Evolutionary conservation across 495 filamentous ascomycete species (phyloP), one percentile per base, ranked within the genome.

Genomic region (Cryomyces minteri): DNA sequence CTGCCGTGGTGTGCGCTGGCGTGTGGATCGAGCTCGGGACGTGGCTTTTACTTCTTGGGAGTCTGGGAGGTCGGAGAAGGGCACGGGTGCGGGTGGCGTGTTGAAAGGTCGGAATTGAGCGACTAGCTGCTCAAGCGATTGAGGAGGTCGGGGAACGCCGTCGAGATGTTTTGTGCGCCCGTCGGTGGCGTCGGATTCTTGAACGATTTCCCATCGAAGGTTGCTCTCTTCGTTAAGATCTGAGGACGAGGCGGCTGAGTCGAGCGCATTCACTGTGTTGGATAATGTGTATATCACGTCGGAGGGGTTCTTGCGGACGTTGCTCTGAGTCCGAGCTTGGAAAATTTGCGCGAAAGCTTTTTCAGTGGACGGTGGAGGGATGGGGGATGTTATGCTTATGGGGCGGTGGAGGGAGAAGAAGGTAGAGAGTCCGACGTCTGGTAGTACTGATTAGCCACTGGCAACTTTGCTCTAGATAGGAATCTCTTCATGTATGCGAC

Each of bases 351-450:
- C 77, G 57, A 94, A 94, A 34, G 77, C 70, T 59, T 80, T 77
- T 42, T 74, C 62, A 39, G 75, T 79, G 37, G 84, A 71, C 9
- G 74, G 64, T 36, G 77, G 75, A 38, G 88, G 88, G 41, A 92
- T 72, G 43, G 77, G 73, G 50, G 77, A 73, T 30, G 82, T 88
- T 54, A 94, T 72, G 45, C 84, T 92, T 52, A 98, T 88, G 4
- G 90, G 90, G 43, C 90, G 76, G 67, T 98, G 86, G 49, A 88
- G 81, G 47, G 90, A 90, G 66, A 95, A 98, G 70, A 98, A 96
- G 42, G 80, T 80, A 5, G 88, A 86, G 31, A 94, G 67, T 50
- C 79, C 79, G 39, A 95, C 68, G 57, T 92, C 90, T 98, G 42
- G 50, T 43, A 10, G 29, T 47, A 39, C 41, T 58, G 32, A 64